phyloP scores from a whole-genome alignment of 805 yeast species.

The Lachancea quebecensis region DNA sequence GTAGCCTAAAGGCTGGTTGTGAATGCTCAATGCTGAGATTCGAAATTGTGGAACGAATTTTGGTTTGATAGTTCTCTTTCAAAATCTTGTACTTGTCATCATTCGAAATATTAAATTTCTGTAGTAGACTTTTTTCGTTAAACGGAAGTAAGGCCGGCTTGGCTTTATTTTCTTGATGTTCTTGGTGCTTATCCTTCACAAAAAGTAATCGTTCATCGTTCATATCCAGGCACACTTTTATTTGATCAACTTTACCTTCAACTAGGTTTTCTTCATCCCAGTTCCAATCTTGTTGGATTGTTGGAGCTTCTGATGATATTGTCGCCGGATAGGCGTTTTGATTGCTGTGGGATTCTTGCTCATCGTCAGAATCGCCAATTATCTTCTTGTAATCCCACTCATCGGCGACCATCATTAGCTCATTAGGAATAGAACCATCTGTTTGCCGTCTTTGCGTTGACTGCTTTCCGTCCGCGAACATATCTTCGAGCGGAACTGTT shows the following conservation, averaged over 20 bases:
- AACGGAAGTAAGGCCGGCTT: conserved; percentile 37
- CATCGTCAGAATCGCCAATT: conserved; percentile 38
- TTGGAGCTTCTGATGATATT: not conserved
- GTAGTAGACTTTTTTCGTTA: conserved; percentile 45
- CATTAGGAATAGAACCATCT: conserved; percentile 37
- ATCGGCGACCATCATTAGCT: conserved; percentile 58
- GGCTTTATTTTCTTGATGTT: conserved; percentile 9
- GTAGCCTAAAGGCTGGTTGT: conserved; percentile 76
- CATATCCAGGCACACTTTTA: conserved; percentile 51
- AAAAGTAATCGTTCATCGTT: conserved; percentile 80
- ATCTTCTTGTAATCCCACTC: conserved; percentile 72
- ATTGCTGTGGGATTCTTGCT: not conserved
- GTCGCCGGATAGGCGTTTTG: not conserved
- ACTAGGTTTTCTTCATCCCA: conserved; percentile 58
- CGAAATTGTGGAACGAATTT: conserved; percentile 87
- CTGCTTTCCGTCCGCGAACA: conserved; percentile 12
- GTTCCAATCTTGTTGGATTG: conserved; percentile 20
- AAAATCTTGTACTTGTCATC: conserved; percentile 79
- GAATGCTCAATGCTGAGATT: conserved; percentile 88
- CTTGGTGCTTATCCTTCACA: conserved; percentile 28
- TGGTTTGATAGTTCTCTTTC: conserved; percentile 81
- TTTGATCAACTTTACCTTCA: conserved; percentile 48
- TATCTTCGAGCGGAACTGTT: conserved; percentile 18
- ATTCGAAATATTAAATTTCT: conserved; percentile 78
- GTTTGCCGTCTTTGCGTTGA: conserved; percentile 13